Evolutionary conservation across 2,329 filamentous ascomycete genomes (phyloP), one percentile per base, ranked within the genome.

Genomic region (Alternaria dauci): DNA sequence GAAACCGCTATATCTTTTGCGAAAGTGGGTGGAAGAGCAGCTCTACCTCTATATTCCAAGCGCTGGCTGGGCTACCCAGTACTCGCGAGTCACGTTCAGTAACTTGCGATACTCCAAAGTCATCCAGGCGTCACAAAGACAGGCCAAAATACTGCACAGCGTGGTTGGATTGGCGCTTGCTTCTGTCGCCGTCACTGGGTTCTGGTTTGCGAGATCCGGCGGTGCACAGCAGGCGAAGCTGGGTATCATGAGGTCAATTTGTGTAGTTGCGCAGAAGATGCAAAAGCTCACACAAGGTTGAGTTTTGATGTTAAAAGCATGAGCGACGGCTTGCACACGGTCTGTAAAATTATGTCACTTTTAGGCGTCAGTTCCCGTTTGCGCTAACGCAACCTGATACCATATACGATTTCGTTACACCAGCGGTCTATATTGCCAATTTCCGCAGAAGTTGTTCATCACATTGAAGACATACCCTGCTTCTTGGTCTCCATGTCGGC

Each of bases 21-120:
- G 95, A 57, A 99, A 99, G 79, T 89, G 84, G 66, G 81, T 97
- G 14, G 95, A 99, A 75, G 95, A 99, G 81, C 87, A 86, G 34
- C 81, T 98, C 53, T 92, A 90, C 53, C 86, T 91, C 14, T 89
- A 91, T 70, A 73, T 96, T 2, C 95, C 95, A 0, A 81, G 85
- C 26, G 79, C 94, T 12, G 95, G 94, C 0, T 97, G 94, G 89
- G 88, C 90, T 74, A 99, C 95, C 2, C 93, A 97, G 80, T 99
- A 99, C 76, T 89, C 91, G 1, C 86, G 94, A 20, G 90, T 99
- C 8, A 97, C 93, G 68, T 99, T 99, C 76, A 92, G 92, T 60
- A 97, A 97, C 72, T 91, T 96, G 80, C 83, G 91, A 20, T 99
- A 99, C 78, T 92, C 91, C 0, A 90, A 96, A 62, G 91, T 98